Percentiles rank a stretch among this genome's conserved stretches.
Conservation (phyloP, 1,284 basidiomycete species). For the Leccinum pachyderme region DNA sequence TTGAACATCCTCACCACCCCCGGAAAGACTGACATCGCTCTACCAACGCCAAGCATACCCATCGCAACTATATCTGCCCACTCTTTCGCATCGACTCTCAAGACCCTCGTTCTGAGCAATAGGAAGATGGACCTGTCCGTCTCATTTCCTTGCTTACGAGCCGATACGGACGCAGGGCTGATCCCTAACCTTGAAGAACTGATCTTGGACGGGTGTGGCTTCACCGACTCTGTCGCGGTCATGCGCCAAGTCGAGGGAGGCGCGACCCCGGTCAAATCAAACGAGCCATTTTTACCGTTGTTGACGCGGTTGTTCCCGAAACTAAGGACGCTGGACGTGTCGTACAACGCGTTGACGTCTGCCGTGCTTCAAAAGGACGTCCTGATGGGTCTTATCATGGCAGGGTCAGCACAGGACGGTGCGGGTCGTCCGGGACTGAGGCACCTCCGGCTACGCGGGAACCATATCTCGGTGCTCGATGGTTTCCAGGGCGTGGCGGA, state of each 20-base stretch:
- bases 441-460: constrained; percentile 65
- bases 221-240: constrained; percentile 55
- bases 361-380: constrained; percentile 46
- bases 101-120: constrained; percentile 59
- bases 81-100: constrained; percentile 59
- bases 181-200: constrained; percentile 71
- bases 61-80: constrained; percentile 57
- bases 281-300: constrained; percentile 53
- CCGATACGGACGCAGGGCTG: constrained; percentile 37
- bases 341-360: constrained; percentile 66
- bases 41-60: constrained; percentile 68
- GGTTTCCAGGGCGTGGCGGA: constrained; percentile 59
- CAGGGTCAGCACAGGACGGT: constrained; percentile 29
- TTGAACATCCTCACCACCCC: constrained; percentile 14
- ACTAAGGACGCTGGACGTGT: constrained; percentile 63
- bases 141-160: constrained; percentile 44
- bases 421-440: constrained; percentile 50
- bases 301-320: constrained; percentile 66
- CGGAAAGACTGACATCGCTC: constrained; percentile 47
- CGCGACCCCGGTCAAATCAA: constrained; percentile 41
- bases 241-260: constrained; percentile 31
- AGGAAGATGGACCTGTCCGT: constrained; percentile 65
- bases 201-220: constrained; percentile 64
- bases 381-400: constrained; percentile 50
- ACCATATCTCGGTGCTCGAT: constrained; percentile 57